These are phyloP conservation scores for Emmonsiellopsis sp. DNA, from an alignment of 2,329 filamentous ascomycete genomes.

Conservation along the genomic window DNA sequence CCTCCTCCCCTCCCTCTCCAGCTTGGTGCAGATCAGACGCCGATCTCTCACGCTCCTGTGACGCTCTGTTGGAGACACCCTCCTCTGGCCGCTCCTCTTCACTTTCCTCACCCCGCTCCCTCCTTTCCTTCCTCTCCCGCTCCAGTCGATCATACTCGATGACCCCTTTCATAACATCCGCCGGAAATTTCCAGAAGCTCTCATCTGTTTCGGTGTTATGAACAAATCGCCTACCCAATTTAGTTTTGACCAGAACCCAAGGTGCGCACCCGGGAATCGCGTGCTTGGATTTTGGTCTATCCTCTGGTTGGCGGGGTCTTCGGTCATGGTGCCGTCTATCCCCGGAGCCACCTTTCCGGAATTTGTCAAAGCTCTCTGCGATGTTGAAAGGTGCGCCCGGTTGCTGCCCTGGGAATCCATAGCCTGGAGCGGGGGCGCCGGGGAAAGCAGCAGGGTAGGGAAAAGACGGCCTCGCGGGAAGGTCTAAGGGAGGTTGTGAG, in stretches of 20 bases:
- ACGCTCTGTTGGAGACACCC: not conserved
- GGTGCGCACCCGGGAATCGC: conserved; percentile 71
- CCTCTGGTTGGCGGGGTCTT: conserved; percentile 59
- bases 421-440: conserved; percentile 28
- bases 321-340: conserved; percentile 47
- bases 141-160: conserved; percentile 62
- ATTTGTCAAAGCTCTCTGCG: conserved; percentile 27
- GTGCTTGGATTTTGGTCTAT: conserved; percentile 73
- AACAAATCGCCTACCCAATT: conserved; percentile 78
- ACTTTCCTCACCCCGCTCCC: conserved; percentile 24
- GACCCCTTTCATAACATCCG: conserved; percentile 69
- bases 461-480: conserved; percentile 13
- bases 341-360: conserved; percentile 39
- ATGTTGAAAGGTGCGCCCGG: conserved; percentile 20
- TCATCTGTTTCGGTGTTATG: conserved; percentile 79
- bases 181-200: conserved; percentile 92
- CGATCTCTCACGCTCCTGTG: not conserved
- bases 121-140: conserved; percentile 57
- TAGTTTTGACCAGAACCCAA: conserved; percentile 91
- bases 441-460: conserved; percentile 29
- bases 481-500: not conserved
- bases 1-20: conserved; percentile 28
- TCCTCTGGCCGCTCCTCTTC: conserved; percentile 8
- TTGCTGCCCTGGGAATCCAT: conserved; percentile 25
- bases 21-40: not conserved